These are phyloP conservation scores for Oldenlandia corymbosa DNA, from an alignment of 257 asterid species.

Conservation along the genomic window DNA sequence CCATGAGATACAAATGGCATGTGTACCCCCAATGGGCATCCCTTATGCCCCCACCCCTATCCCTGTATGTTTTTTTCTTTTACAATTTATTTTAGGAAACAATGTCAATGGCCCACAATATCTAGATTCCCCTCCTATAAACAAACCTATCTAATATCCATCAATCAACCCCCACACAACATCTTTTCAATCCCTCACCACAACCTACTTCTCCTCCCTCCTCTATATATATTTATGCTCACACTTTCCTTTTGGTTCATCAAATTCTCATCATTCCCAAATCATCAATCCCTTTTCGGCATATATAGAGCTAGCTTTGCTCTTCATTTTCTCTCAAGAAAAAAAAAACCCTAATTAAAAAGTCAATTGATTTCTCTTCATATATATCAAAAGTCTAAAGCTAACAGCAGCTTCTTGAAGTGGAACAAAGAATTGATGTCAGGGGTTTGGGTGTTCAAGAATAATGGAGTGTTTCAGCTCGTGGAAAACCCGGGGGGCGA, in stretches of 20 bases:
- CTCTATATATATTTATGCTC: conserved; percentile 6
- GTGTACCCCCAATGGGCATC: conserved; percentile 20
- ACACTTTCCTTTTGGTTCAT: conserved; percentile 31
- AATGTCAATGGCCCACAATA: conserved; percentile 47
- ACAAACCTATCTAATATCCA: conserved; percentile 41
- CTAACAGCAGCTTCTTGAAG: too few relatives aligned
- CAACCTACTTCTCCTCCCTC: too few relatives aligned
- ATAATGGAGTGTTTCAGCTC: conserved; percentile 63
- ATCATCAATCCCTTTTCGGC: too few relatives aligned
- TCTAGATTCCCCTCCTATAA: conserved; percentile 38
- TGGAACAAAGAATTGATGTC: conserved; percentile 36
- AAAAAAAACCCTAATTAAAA: too few relatives aligned
- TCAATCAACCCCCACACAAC: conserved; percentile 26
- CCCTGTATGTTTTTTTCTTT: conserved; percentile 9
- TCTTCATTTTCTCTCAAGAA: too few relatives aligned
- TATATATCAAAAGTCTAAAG: too few relatives aligned
- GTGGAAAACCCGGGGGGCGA: conserved; percentile 54
- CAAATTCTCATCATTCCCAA: conserved; percentile 7
- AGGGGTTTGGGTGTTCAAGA: conserved; percentile 85
- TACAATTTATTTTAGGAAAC: conserved; percentile 1
- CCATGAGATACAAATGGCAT: conserved; percentile 6
- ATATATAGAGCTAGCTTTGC: too few relatives aligned
- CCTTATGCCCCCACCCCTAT: conserved; percentile 13
- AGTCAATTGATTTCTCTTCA: too few relatives aligned
- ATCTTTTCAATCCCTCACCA: conserved; percentile 34